Evolutionary conservation across 805 yeast genomes (phyloP), one percentile per base, ranked within the genome.

Genomic region (Cyberlindnera galapagoensis): DNA sequence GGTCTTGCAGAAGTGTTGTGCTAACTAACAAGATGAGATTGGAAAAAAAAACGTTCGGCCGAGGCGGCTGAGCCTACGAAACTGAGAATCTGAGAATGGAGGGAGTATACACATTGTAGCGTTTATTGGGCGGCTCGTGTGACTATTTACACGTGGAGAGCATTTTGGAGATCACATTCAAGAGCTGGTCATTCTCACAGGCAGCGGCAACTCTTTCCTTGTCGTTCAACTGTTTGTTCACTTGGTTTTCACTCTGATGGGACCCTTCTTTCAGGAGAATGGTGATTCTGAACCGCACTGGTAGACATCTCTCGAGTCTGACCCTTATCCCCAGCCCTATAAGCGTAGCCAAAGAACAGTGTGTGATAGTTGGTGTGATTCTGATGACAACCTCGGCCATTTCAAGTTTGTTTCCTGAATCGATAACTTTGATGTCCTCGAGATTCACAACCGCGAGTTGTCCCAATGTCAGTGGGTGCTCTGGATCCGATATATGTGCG

Each of bases 151-250:
- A 92, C 4, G 92, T 80, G 22, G 82, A 69, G 36, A 92, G 67
- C 99, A 92, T 92, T 42, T 81, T 86, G 44, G 87, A 81, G 23
- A 92, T 82, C n/a, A 92, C 99, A 19, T 77, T 71, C 24, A 88
- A 62, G 26, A 92, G 64, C 62, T 92, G 98, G 36, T 83, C 95
- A 50, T 92, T 92, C 52, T 92, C 98, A 57, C 97, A 88, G 0
- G 99, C 99, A 18, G 98, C 98, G 20, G 95, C 94, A 0, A 92
- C 97, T 40, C 99, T 67, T 59, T 92, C 99, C 60, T 92, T 92
- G 54, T 92, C 99, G 52, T 92, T 92, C 39, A 92, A 69, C 60
- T 92, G 99, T 54, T 90, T 90, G 59, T 92, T 92, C 15, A 92
- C 97, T 54, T 92, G 98, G 44, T 73, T 74, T 54, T 92, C 98